Base-by-base conservation (phyloP, 768 basidiomycete genomes). In the Austroboletus eburneus region DNA sequence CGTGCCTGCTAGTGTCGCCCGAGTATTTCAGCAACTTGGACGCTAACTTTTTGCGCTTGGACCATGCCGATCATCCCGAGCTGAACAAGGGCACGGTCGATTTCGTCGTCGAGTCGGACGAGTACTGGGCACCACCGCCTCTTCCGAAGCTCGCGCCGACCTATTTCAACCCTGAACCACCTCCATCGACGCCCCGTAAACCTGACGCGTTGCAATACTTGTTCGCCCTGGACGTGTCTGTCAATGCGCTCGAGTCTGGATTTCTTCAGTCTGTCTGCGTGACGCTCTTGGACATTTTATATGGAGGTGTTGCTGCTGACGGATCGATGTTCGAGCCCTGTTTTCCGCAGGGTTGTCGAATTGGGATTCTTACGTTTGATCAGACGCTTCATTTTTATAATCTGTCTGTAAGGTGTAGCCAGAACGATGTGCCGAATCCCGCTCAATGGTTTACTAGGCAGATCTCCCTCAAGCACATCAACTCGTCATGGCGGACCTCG, bases 21-120 rank as follows among this genome's bases (percentile, higher is more conserved):
- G 84, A 86, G 39, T 95, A 95, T 66, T 96, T 91, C 63, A 87
- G 78, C 54, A 84, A 86, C 54, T 70, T 97, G 29, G 90, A 92
- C 53, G 77, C 78, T 22, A 86, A 83, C 56, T 73, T 85, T 33
- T 75, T 85, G 57, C 78, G 93, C 24, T 67, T 91, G 37, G 94
- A 97, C 64, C 83, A 92, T 53, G 66, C 77, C 22, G 73, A 88
- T 46, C 80, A 92, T 8, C 89, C 87, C 16, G 96, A 99, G 65
- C 71, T 99, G 22, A 84, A 80, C 55, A 84, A 84, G 63, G 96
- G 96, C 2, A 97, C 93, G 1, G 77, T 96, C 41, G 96, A 98
- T 65, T 94, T 96, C 54, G 72, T 74, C 4, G 94, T 94, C 9
- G 76, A 85, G 0, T 61, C 61, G 0, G 71, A 82, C 51, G 80